These are phyloP conservation scores for Lagenidium sp. DNA, from an alignment of 352 stramenopile species.

Conservation along the genomic window DNA sequence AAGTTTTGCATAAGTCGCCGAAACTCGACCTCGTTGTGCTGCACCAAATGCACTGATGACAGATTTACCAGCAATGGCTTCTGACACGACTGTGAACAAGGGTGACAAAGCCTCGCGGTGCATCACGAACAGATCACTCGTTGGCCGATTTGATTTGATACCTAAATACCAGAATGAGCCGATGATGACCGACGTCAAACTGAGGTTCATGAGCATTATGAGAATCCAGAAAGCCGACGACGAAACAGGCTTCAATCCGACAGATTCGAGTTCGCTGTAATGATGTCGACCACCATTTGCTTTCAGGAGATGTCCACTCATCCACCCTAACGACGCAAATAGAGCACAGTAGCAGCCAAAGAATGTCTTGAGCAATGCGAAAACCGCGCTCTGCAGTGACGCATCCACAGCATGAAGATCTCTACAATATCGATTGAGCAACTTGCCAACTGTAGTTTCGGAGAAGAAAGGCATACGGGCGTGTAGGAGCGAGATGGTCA, in stretches of 20 bases:
- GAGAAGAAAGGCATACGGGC: constrained; percentile 15
- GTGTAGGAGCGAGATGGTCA: constrained; percentile 13
- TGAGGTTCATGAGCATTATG: constrained; percentile 15
- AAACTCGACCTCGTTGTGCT: constrained; percentile 10
- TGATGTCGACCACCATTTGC: background rate
- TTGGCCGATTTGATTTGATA: constrained; percentile 20
- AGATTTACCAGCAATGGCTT: constrained; percentile 11
- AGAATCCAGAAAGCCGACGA: constrained; percentile 15
- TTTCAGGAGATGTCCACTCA: constrained; percentile 26
- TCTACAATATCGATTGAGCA: constrained; percentile 16
- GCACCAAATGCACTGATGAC: constrained; percentile 14
- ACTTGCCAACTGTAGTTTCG: constrained; percentile 13
- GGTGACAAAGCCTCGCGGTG: constrained; percentile 17
- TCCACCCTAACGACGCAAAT: constrained; percentile 26
- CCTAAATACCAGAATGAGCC: constrained; percentile 16
- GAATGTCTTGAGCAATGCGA: constrained; percentile 18
- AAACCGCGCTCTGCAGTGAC: constrained; percentile 12
- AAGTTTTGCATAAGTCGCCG: constrained; percentile 3
- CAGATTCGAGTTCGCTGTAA: constrained; percentile 6
- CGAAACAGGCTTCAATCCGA: constrained; percentile 7
- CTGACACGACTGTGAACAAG: constrained; percentile 18
- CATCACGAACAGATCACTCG: constrained; percentile 25
- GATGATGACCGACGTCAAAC: constrained; percentile 15
- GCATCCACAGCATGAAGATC: constrained; percentile 25
- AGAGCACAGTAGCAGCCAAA: constrained; percentile 23